Percentiles rank a stretch among this genome's conserved stretches.
Conservation (phyloP, 768 basidiomycete species). For the Leucocoprinus leucothites region DNA sequence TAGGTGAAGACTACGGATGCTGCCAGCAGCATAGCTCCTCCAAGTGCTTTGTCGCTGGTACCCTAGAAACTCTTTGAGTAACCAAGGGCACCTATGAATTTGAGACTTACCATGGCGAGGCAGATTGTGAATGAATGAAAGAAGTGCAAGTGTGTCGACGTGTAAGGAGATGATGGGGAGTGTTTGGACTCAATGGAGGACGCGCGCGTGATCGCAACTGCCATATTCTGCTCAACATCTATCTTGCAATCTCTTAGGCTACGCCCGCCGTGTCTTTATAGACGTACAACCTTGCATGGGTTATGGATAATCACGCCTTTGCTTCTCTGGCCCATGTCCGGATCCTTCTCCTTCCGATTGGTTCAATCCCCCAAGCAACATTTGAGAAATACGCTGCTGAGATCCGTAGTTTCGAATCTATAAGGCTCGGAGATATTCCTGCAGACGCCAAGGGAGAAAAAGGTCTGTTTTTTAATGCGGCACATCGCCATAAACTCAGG, state of each 20-base stretch:
- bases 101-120: constrained; percentile 4
- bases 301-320: constrained; percentile 72
- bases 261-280: not conserved
- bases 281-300: not conserved
- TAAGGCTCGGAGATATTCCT: constrained; percentile 82
- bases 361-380: constrained; percentile 59
- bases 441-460: constrained; percentile 73
- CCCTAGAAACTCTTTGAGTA: constrained; percentile 40
- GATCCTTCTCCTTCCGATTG: constrained; percentile 85
- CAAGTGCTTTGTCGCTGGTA: constrained; percentile 76
- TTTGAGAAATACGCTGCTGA: constrained; percentile 76
- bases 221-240: not conserved
- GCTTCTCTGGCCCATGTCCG: constrained; percentile 83
- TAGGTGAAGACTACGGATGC: constrained; percentile 80
- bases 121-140: not conserved
- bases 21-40: constrained; percentile 74
- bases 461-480: constrained; percentile 41
- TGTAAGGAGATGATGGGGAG: not conserved
- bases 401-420: constrained; percentile 67
- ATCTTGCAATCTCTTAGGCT: not conserved
- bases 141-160: too few species aligned
- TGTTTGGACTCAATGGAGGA: not conserved
- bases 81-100: not conserved
- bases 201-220: constrained; percentile 4
- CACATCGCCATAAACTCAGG: not conserved